Conservation (phyloP, 1,284 basidiomycete genomes). For the Fomitopsis betulina region DNA sequence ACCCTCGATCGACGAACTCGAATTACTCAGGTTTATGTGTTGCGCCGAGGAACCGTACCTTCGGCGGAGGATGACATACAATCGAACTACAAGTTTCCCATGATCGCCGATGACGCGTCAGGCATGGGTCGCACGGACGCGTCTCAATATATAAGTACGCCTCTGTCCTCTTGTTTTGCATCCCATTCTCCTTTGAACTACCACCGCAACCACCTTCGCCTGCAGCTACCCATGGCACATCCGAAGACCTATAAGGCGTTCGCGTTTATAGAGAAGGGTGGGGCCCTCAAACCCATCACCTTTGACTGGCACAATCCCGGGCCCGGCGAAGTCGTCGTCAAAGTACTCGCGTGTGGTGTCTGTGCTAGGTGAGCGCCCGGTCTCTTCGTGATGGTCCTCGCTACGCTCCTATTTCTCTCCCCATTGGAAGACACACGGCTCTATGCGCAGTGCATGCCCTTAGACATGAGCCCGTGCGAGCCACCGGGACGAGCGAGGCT, state of each 20-base stretch:
- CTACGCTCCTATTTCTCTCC: neutral
- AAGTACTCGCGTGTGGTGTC: constrained; percentile 24
- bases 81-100: too few species aligned
- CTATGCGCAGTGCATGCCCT: too few species aligned
- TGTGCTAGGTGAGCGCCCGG: constrained; percentile 18
- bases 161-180: neutral
- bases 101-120: too few species aligned
- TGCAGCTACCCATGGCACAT: neutral
- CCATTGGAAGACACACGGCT: neutral
- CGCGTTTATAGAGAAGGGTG: constrained; percentile 20
- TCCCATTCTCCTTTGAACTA: neutral
- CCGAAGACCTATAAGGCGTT: constrained; percentile 23
- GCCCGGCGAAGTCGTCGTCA: constrained; percentile 22
- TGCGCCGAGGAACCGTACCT: too few species aligned
- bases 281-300: constrained; percentile 15
- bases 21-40: too few species aligned
- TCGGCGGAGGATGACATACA: too few species aligned
- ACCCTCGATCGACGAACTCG: too few species aligned
- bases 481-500: too few species aligned
- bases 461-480: too few species aligned
- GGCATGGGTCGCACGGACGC: neutral
- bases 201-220: neutral
- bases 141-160: neutral
- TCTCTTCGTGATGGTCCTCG: neutral
- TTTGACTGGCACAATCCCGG: constrained; percentile 22